A percentile compares a stretch with the other conserved stretches of the same genome.
Conservation (phyloP, 495 filamentous ascomycete genomes). For the Acidiella bohemica region DNA sequence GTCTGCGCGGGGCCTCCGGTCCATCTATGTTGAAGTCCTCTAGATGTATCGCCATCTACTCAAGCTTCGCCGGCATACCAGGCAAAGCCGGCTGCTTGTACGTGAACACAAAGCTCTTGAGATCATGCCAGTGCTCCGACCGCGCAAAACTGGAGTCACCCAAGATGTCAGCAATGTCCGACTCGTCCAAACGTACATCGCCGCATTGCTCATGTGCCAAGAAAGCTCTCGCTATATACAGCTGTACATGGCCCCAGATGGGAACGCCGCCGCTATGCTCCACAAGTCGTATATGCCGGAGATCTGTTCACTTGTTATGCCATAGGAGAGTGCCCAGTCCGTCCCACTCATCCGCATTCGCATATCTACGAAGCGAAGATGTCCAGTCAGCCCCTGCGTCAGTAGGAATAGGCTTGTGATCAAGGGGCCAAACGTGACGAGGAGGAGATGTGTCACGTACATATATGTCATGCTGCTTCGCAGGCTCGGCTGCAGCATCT, state of each 20-base stretch:
- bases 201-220: background rate
- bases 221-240: conserved; percentile 8
- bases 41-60: too few relatives aligned
- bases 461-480: conserved; percentile 97
- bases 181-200: background rate
- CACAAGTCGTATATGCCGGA: too few relatives aligned
- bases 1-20: too few relatives aligned
- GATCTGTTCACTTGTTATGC: conserved; percentile 67
- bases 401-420: conserved; percentile 10
- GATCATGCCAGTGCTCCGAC: conserved; percentile 15
- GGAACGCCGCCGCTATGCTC: too few relatives aligned
- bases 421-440: conserved; percentile 6
- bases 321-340: conserved; percentile 62
- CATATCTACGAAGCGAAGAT: conserved; percentile 35
- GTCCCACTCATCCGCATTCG: conserved; percentile 72
- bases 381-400: conserved; percentile 18
- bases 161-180: conserved; percentile 5
- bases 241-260: background rate
- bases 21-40: too few relatives aligned
- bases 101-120: conserved; percentile 9
- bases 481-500: conserved; percentile 76
- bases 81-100: conserved; percentile 13
- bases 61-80: conserved; percentile 16
- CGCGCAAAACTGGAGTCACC: conserved; percentile 13
- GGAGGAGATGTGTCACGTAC: conserved; percentile 38